Evolutionary conservation across 352 stramenopile genomes (phyloP).

Genomic region (Globisporangium sylvaticum): DNA sequence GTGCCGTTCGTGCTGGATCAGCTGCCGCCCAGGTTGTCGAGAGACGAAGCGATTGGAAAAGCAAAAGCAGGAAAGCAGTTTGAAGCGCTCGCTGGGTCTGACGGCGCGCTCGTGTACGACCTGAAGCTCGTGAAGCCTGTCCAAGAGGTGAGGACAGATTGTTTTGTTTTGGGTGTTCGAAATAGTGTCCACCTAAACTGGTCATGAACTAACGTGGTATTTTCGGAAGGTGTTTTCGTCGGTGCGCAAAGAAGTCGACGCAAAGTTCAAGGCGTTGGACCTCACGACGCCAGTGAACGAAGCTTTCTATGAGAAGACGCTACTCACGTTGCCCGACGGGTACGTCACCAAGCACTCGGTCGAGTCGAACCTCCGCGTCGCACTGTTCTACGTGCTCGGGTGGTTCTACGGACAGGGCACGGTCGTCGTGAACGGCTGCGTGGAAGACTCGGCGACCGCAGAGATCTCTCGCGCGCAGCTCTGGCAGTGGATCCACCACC

Average conservation of each 20-base stretch:
- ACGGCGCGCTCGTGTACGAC: conserved; percentile 94
- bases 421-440: conserved; percentile 89
- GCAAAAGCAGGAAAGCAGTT: conserved; percentile 82
- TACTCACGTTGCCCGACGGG: conserved; percentile 51
- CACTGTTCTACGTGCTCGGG: conserved; percentile 88
- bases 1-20: conserved; percentile 92
- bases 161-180: not conserved
- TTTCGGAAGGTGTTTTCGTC: conserved; percentile 12
- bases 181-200: not conserved
- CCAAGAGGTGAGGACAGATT: conserved; percentile 25
- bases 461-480: conserved; percentile 93
- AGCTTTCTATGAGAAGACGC: conserved; percentile 31
- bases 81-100: conserved; percentile 87
- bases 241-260: not conserved
- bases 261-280: not conserved
- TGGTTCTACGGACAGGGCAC: conserved; percentile 90
- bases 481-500: conserved; percentile 81
- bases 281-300: conserved; percentile 20
- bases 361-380: conserved; percentile 83
- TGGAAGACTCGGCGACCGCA: conserved; percentile 93
- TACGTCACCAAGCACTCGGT: conserved; percentile 81
- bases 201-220: not conserved
- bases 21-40: conserved; percentile 61
- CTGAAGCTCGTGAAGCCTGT: conserved; percentile 80
- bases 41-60: conserved; percentile 68